Evolutionary conservation across 371 early-diverging fungal genomes (phyloP).

Genomic region (Modicella reniformis): DNA sequence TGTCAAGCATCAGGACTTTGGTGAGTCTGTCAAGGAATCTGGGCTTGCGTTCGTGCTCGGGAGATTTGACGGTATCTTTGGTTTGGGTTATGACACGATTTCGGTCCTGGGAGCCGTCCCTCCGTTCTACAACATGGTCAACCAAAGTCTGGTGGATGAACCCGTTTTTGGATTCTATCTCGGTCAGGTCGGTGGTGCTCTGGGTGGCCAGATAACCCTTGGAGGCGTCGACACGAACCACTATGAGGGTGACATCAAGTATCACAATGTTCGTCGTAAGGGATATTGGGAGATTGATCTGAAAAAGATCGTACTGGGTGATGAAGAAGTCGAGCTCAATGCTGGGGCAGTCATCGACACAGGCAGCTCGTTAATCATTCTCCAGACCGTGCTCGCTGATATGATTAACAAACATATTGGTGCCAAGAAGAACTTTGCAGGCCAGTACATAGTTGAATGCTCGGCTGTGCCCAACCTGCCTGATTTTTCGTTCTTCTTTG

Average conservation of each 20-base stretch:
- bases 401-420: conserved; percentile 87
- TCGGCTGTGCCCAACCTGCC: conserved; percentile 71
- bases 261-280: conserved; percentile 85
- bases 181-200: conserved; percentile 60
- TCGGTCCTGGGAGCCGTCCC: conserved; percentile 87
- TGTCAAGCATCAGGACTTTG: conserved; percentile 81
- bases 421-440: conserved; percentile 87
- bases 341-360: conserved; percentile 87
- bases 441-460: conserved; percentile 90
- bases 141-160: conserved; percentile 77
- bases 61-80: conserved; percentile 93
- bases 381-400: conserved; percentile 80
- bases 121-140: conserved; percentile 91
- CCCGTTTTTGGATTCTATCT: conserved; percentile 89
- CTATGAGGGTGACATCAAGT: conserved; percentile 79
- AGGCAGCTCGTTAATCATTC: conserved; percentile 83
- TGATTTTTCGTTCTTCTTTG: conserved; percentile 79
- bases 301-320: conserved; percentile 76
- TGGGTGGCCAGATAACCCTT: conserved; percentile 87
- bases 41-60: conserved; percentile 89
- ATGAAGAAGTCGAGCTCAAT: conserved; percentile 66
- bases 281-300: conserved; percentile 95
- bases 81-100: conserved; percentile 90
- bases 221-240: conserved; percentile 81
- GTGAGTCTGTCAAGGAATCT: conserved; percentile 92